These are phyloP conservation scores for Silene noctiflora DNA, from an alignment of 179 eudicot genomes.

Conservation along the genomic window DNA sequence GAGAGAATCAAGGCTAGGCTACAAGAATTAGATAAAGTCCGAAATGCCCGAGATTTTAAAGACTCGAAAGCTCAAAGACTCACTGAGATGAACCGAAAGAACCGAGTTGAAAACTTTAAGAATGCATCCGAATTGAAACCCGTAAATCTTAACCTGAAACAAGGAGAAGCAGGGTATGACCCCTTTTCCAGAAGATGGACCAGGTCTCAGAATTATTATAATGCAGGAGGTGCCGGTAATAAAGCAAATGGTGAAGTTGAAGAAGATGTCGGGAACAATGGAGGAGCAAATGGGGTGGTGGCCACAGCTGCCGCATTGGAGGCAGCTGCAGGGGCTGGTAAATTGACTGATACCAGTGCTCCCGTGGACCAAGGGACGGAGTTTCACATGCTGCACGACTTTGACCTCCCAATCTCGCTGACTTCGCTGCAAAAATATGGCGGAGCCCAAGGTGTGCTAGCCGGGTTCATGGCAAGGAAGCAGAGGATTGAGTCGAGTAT, in stretches of 20 bases:
- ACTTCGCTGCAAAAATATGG: constrained; percentile 65
- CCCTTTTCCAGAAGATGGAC: constrained; percentile 99
- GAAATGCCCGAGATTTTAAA: constrained; percentile 53
- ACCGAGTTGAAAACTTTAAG: constrained; percentile 84
- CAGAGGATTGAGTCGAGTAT: constrained; percentile 74
- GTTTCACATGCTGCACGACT: constrained; percentile 60
- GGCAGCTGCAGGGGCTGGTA: constrained; percentile 93
- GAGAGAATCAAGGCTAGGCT: constrained; percentile 73
- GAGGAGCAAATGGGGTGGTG: constrained; percentile 40
- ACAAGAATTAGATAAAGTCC: constrained; percentile 66
- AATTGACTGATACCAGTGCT: constrained; percentile 88
- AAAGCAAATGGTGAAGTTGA: constrained; percentile 28
- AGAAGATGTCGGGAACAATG: constrained; percentile 18
- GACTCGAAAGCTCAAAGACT: constrained; percentile 73
- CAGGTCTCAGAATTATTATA: constrained; percentile 75
- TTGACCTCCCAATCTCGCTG: constrained; percentile 81
- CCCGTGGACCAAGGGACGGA: constrained; percentile 89
- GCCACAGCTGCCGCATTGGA: constrained; percentile 84
- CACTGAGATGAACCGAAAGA: constrained; percentile 87
- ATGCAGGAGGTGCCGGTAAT: constrained; percentile 40
- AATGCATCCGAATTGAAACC: constrained; percentile 84
- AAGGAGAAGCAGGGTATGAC: constrained; percentile 95
- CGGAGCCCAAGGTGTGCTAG: constrained; percentile 72
- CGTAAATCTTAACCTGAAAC: constrained; percentile 49
- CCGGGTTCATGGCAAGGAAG: constrained; percentile 87